Conservation (phyloP, 202 grass and related monocot species). For the Panicum virgatum region DNA sequence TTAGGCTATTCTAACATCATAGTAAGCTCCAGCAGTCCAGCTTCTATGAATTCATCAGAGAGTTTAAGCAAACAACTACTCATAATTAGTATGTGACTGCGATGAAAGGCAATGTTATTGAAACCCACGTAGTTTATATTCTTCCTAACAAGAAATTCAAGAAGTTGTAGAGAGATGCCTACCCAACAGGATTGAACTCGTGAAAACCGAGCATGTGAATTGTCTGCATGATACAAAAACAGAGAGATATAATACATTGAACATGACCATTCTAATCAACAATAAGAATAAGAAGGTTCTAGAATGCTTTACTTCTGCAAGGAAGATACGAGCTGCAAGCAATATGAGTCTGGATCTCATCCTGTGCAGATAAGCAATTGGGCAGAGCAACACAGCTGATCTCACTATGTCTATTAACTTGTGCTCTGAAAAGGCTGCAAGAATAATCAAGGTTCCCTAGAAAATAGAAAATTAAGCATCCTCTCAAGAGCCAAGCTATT, state of each 20-base stretch:
- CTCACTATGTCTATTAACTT: slow-evolving; percentile 48
- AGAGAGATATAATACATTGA: not conserved
- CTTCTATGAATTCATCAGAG: not conserved
- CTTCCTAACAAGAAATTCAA: slow-evolving; percentile 1
- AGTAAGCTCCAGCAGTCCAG: not conserved
- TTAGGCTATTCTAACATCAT: slow-evolving; percentile 1
- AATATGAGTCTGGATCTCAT: slow-evolving; percentile 43
- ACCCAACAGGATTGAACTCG: slow-evolving; percentile 63
- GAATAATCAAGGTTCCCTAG: slow-evolving; percentile 66
- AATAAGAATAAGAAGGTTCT: not conserved
- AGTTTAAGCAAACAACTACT: slow-evolving; percentile 11
- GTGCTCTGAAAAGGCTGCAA: slow-evolving; percentile 61
- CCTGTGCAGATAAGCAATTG: slow-evolving; percentile 55
- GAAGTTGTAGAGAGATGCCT: slow-evolving; percentile 32
- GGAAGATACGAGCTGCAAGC: slow-evolving; percentile 38
- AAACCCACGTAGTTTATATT: not conserved
- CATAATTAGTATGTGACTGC: not conserved
- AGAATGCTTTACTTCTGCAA: slow-evolving; percentile 51
- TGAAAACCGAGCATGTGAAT: slow-evolving; percentile 53
- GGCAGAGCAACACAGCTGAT: slow-evolving; percentile 64
- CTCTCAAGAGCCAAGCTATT: not conserved
- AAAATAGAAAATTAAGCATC: slow-evolving; percentile 11
- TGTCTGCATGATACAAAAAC: slow-evolving; percentile 33
- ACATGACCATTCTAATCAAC: slow-evolving; percentile 24
- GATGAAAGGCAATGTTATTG: slow-evolving; percentile 4